Evolutionary conservation across 2,329 filamentous ascomycete species (phyloP), one percentile per base, ranked within the genome.

Genomic region (Aspergillus ibericus): DNA sequence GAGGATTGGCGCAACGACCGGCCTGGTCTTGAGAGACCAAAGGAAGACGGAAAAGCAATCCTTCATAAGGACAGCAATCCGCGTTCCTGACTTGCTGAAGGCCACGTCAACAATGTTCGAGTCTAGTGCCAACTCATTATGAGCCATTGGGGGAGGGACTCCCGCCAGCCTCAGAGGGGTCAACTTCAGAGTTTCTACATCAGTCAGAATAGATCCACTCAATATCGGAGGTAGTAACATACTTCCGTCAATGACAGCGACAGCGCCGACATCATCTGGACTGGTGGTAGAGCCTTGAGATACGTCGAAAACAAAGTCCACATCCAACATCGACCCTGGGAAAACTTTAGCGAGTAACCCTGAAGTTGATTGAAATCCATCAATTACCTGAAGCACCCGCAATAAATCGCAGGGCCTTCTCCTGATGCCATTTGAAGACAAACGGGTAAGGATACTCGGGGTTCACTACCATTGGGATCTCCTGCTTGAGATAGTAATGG

Each of bases 401-500:
- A 16, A 85, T 81, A 50, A 95, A 81, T 13, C 86, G 84, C 34
- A 97, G 78, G 3, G 92, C 79, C 72, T 90, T 92, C 71, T 98
- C 95, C 1, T 91, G 85, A 73, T 99, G 92, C 95, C 95, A 99
- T 27, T 69, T 72, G 55, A 81, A 71, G 16, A 70, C 64, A 35
- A 68, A 69, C 8, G 70, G 68, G 36, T 60, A 47, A 36, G 64
- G 57, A 9, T 61, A 63, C 12, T 64, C 55, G 13, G 63, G 66
- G 51, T 69, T 68, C 27, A 66, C 60, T 7, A 73, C 66, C 6
- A 82, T 77, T 6, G 79, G 76, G 6, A 97, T 81, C 71, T 97
- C 92, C 72, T 96, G 92, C 78, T 99, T 99, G 15, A 99, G 81
- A 73, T 98, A 98, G 85, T 95, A 99, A 72, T 98, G 91, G 67